Conservation (phyloP, 176 grass and related monocot genomes). For the Typha latifolia region DNA sequence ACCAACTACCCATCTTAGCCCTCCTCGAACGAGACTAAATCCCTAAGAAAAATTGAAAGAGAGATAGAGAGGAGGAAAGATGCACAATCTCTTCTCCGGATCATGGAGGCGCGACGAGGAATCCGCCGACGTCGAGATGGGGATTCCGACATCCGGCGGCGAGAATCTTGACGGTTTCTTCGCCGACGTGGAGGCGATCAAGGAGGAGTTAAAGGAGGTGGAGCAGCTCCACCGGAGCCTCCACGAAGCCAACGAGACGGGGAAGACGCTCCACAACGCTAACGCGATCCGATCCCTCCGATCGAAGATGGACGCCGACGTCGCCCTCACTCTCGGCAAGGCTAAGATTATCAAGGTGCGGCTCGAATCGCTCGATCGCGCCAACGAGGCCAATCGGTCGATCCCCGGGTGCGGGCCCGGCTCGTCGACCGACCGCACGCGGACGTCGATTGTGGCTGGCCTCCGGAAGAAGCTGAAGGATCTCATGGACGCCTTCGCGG, state of each 20-base stretch:
- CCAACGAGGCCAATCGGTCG: constrained; percentile 25
- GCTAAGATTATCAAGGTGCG: constrained; percentile 35
- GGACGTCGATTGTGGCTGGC: constrained; percentile 27
- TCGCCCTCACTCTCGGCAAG: constrained; percentile 21
- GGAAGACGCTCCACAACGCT: constrained; percentile 27
- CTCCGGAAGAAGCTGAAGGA: constrained; percentile 41
- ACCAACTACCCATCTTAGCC: not conserved
- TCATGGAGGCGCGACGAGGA: constrained; percentile 37
- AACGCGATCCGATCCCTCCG: constrained; percentile 16
- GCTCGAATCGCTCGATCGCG: constrained; percentile 37
- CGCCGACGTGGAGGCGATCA: constrained; percentile 37
- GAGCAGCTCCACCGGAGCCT: constrained; percentile 29
- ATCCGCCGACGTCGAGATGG: constrained; percentile 8
- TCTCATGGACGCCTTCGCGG: constrained; percentile 41
- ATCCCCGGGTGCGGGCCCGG: constrained; percentile 35
- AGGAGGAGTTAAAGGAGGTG: constrained; percentile 33
- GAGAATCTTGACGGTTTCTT: constrained; percentile 40
- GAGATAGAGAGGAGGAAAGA: constrained; percentile 14
- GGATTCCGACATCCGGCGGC: not conserved
- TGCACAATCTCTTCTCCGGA: constrained; percentile 54
- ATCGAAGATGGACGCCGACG: constrained; percentile 27
- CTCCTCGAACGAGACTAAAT: not conserved
- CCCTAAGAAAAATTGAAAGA: not conserved
- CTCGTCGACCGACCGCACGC: constrained; percentile 33
- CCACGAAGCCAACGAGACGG: constrained; percentile 34